Evolutionary conservation across 176 grass and related monocot genomes (phyloP).

Genomic region (Leersia perrieri): DNA sequence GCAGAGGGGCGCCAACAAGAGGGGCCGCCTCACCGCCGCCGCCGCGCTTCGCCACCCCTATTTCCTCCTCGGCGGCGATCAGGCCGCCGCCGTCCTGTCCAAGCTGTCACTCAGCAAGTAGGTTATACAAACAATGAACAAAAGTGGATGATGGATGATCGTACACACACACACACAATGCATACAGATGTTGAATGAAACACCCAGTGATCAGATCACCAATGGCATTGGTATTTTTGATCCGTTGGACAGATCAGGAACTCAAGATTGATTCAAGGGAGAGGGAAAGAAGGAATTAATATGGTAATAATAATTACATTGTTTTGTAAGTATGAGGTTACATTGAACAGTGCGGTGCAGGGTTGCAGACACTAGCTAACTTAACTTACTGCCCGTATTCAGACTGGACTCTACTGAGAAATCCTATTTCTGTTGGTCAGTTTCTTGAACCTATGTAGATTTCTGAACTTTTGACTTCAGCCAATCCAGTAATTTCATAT

Average conservation of each 20-base stretch:
- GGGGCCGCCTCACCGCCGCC: conserved; percentile 65
- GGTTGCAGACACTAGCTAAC: conserved; percentile 43
- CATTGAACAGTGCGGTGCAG: conserved; percentile 37
- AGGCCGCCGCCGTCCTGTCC: conserved; percentile 76
- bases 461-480: background rate
- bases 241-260: background rate
- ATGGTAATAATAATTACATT: conserved; percentile 6
- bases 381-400: conserved; percentile 28
- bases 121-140: background rate
- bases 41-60: conserved; percentile 89
- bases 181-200: background rate
- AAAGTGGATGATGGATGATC: background rate
- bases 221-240: conserved; percentile 15
- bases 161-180: background rate
- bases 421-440: conserved; percentile 43
- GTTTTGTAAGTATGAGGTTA: conserved; percentile 29
- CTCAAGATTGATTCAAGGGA: background rate
- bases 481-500: conserved; percentile 3
- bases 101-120: conserved; percentile 70
- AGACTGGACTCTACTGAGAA: conserved; percentile 34
- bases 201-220: background rate
- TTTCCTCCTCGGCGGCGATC: conserved; percentile 84
- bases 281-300: background rate
- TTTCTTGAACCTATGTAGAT: conserved; percentile 31
- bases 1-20: conserved; percentile 52